Evolutionary conservation across 2,329 filamentous ascomycete genomes (phyloP).

Genomic region (Exophiala spinifera): DNA sequence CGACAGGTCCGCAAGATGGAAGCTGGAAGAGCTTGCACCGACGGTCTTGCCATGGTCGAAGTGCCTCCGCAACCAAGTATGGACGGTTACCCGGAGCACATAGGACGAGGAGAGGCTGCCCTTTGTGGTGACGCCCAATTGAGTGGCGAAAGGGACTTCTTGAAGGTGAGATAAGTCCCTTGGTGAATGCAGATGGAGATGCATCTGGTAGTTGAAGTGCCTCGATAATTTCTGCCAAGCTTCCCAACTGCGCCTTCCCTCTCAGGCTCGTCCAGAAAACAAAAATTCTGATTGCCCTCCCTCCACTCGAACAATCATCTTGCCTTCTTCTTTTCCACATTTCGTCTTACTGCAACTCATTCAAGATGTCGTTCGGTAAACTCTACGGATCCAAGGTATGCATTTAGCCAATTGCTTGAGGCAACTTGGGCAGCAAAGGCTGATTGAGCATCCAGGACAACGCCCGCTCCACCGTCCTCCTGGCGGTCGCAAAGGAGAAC

Average conservation of each 20-base stretch:
- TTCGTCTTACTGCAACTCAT: constrained; percentile 16
- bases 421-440: constrained; percentile 7
- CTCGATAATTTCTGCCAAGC: constrained; percentile 5
- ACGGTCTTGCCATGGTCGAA: constrained; percentile 13
- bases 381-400: constrained; percentile 83
- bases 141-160: no score
- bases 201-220: neutral
- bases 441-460: constrained; percentile 28
- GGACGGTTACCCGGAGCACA: neutral
- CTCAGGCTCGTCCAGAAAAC: neutral
- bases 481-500: constrained; percentile 96
- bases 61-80: neutral
- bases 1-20: constrained; percentile 19
- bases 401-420: constrained; percentile 29
- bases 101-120: neutral
- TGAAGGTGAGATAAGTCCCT: no score
- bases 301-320: neutral
- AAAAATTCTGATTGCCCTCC: neutral
- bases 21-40: constrained; percentile 12
- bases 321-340: neutral
- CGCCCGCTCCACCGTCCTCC: constrained; percentile 49
- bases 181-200: neutral
- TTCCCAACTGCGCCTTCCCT: neutral
- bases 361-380: constrained; percentile 94
- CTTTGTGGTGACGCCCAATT: no score